Percentiles rank a stretch among this genome's conserved stretches.
Conservation (phyloP, 108 stramenopile species). For the Poteriospumella lacustris region DNA sequence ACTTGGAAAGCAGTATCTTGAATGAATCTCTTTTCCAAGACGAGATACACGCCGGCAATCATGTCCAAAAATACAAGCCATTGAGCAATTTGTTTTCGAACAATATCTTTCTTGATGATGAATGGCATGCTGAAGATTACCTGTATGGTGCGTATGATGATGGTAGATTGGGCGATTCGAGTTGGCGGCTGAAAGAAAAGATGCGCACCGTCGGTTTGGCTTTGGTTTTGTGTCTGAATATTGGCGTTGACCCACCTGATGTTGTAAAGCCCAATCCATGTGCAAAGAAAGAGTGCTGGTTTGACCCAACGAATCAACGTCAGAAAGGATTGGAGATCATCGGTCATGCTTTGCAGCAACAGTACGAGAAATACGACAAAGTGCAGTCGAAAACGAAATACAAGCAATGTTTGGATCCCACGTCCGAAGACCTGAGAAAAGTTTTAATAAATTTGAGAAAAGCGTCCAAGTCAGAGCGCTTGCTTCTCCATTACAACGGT, state of each 20-base stretch:
- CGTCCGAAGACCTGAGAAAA: constrained; percentile 76
- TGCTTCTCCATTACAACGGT: constrained; percentile 95
- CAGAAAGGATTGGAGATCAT: constrained; percentile 78
- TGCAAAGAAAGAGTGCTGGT: constrained; percentile 85
- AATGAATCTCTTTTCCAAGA: background rate
- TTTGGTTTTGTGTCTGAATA: constrained; percentile 85
- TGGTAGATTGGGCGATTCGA: background rate
- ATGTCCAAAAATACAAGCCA: background rate
- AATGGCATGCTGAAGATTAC: background rate
- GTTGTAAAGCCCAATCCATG: constrained; percentile 76
- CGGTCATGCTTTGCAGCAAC: constrained; percentile 73
- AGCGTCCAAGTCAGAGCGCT: constrained; percentile 68
- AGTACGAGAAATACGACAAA: constrained; percentile 76
- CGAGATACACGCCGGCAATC: background rate
- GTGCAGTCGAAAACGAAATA: constrained; percentile 75
- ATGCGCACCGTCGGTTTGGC: constrained; percentile 88
- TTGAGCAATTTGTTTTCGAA: background rate
- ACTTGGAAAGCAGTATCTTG: too few relatives aligned
- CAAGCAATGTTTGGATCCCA: constrained; percentile 78
- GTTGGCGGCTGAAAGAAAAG: constrained; percentile 81
- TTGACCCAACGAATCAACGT: constrained; percentile 72
- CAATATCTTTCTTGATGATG: background rate
- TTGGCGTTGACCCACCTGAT: constrained; percentile 96
- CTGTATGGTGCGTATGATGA: background rate
- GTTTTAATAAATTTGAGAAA: constrained; percentile 69